These are phyloP conservation scores for Venturia aucupariae DNA, from an alignment of 2,329 filamentous ascomycete genomes.

Conservation along the genomic window DNA sequence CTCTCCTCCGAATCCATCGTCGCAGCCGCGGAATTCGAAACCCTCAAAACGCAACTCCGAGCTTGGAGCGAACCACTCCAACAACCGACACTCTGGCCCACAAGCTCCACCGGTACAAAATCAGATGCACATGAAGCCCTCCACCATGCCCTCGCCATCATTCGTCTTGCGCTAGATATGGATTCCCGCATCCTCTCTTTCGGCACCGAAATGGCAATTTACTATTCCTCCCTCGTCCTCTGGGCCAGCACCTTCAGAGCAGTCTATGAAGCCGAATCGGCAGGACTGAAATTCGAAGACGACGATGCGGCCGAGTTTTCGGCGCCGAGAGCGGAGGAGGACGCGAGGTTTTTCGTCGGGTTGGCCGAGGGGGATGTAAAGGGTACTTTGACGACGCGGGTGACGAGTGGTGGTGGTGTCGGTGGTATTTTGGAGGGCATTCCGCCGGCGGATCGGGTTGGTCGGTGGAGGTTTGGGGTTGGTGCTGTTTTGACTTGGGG, in stretches of 20 bases:
- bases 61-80: slow-evolving; percentile 26
- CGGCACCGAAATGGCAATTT: slow-evolving; percentile 28
- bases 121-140: not conserved
- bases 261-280: slow-evolving; percentile 14
- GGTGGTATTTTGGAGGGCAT: not conserved
- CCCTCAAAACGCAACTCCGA: slow-evolving; percentile 25
- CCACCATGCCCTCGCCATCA: slow-evolving; percentile 3
- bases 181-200: slow-evolving; percentile 2
- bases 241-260: slow-evolving; percentile 27
- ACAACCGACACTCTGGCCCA: not conserved
- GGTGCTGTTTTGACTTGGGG: slow-evolving; percentile 10
- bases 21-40: slow-evolving; percentile 25
- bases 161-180: not conserved
- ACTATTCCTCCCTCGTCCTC: slow-evolving; percentile 27
- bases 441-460: not conserved
- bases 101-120: not conserved
- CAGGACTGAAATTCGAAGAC: slow-evolving; percentile 7
- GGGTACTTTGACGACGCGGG: not conserved
- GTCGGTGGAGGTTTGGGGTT: slow-evolving; percentile 8
- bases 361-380: slow-evolving; percentile 6
- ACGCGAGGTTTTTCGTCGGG: slow-evolving; percentile 4
- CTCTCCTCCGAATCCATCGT: slow-evolving; percentile 32
- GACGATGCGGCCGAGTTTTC: slow-evolving; percentile 4
- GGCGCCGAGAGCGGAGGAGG: not conserved
- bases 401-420: too few relatives aligned